Percentiles rank a stretch among this genome's conserved stretches.
phyloP scores from a whole-genome alignment of 306 rosid species.

The Fragaria ananassa region DNA sequence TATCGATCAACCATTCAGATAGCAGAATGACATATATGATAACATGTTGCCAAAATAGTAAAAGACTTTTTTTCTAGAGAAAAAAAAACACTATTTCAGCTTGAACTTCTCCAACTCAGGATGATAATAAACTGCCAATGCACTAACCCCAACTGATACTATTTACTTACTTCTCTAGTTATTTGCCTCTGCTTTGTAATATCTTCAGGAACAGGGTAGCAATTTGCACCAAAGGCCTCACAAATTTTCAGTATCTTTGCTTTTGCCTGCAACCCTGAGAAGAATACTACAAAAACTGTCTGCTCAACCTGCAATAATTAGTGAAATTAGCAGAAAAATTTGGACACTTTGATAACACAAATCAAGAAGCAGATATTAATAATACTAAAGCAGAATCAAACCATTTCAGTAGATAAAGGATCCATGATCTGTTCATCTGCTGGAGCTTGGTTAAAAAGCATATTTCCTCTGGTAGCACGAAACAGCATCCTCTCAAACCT shows the following conservation, averaged over 20 bases:
- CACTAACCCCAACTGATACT: not conserved
- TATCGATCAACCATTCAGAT: not conserved
- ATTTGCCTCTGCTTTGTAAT: slow-evolving; percentile 82
- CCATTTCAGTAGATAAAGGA: slow-evolving; percentile 88
- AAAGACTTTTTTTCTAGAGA: not conserved
- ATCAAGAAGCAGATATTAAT: slow-evolving; percentile 21
- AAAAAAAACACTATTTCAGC: slow-evolving; percentile 18
- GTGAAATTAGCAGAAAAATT: not conserved
- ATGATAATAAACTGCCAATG: slow-evolving; percentile 1
- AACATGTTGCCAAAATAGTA: slow-evolving; percentile 7
- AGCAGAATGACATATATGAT: not conserved
- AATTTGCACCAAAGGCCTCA: slow-evolving; percentile 95
- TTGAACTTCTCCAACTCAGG: slow-evolving; percentile 4
- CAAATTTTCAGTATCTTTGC: slow-evolving; percentile 91
- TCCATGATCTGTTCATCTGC: slow-evolving; percentile 85
- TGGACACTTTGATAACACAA: not conserved
- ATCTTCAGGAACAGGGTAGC: slow-evolving; percentile 98
- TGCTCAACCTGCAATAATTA: slow-evolving; percentile 76
- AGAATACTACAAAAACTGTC: slow-evolving; percentile 88
- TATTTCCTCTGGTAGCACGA: slow-evolving; percentile 98
- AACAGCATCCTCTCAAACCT: slow-evolving; percentile 95
- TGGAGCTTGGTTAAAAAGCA: slow-evolving; percentile 93
- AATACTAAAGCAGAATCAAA: slow-evolving; percentile 42
- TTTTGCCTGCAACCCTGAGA: slow-evolving; percentile 97
- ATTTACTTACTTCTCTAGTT: slow-evolving; percentile 77